These are phyloP conservation scores for Yarrowia sp. DNA, from an alignment of 805 yeast genomes.

Conservation along the genomic window DNA sequence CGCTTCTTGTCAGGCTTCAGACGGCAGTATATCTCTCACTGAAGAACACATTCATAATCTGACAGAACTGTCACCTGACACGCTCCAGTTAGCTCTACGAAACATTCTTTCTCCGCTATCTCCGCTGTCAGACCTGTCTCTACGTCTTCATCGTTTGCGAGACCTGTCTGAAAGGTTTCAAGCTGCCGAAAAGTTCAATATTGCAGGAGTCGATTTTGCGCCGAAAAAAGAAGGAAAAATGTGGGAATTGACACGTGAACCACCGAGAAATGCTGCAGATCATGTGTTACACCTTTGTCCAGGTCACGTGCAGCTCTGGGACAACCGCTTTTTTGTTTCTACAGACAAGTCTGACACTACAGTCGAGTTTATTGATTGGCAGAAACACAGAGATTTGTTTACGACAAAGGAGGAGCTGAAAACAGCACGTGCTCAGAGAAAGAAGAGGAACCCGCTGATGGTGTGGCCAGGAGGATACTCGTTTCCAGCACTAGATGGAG, in stretches of 20 bases:
- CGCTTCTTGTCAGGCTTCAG: background rate
- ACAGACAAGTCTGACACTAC: background rate
- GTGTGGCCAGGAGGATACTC: background rate
- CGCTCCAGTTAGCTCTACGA: background rate
- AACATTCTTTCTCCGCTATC: background rate
- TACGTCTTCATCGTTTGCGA: background rate
- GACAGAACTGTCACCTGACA: background rate
- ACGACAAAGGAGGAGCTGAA: background rate
- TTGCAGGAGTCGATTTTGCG: background rate
- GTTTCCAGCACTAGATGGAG: background rate
- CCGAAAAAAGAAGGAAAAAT: background rate
- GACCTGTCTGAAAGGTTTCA: background rate
- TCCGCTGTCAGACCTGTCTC: conserved; percentile 4
- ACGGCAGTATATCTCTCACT: background rate
- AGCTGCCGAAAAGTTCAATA: background rate
- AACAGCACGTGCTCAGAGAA: background rate
- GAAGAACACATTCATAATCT: background rate
- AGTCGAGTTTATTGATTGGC: background rate
- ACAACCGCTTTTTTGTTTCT: background rate
- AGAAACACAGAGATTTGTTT: background rate
- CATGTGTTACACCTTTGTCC: background rate
- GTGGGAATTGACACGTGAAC: conserved; percentile 1
- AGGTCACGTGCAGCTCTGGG: background rate
- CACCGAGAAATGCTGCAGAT: background rate
- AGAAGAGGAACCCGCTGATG: background rate